Percentiles rank a stretch among this genome's conserved stretches.
Evolutionary conservation across 345 rosid genomes (phyloP).

Genomic region (Camelina sativa): DNA sequence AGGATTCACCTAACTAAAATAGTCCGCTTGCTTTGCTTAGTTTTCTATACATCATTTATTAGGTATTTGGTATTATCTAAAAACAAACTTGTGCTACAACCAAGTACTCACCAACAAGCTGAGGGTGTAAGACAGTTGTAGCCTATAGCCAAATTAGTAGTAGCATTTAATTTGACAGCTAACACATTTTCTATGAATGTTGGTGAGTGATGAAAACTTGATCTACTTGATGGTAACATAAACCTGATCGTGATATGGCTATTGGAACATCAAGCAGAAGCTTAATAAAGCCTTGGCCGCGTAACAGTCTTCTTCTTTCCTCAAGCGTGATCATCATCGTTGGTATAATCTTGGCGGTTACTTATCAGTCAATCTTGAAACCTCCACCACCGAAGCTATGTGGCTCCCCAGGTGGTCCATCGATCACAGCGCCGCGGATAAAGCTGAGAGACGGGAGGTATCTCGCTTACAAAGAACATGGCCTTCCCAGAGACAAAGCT

Average conservation of each 20-base stretch:
- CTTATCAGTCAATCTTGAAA: slow-evolving; percentile 47
- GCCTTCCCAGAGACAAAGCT: slow-evolving; percentile 55
- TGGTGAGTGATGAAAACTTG: neutral
- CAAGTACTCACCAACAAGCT: neutral
- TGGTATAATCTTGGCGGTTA: slow-evolving; percentile 42
- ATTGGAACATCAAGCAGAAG: neutral
- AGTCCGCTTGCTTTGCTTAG: neutral
- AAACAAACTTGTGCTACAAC: neutral
- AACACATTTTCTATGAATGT: neutral
- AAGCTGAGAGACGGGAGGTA: slow-evolving; percentile 64
- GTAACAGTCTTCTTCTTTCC: neutral
- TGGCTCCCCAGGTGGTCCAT: slow-evolving; percentile 53
- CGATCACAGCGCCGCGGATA: slow-evolving; percentile 54
- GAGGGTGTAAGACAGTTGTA: neutral
- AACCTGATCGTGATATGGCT: neutral
- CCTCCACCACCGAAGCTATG: slow-evolving; percentile 51
- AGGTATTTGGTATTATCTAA: neutral
- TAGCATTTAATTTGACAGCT: neutral
- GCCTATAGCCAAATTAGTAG: neutral
- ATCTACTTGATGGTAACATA: neutral
- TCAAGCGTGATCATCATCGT: slow-evolving; percentile 34
- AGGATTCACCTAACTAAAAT: neutral
- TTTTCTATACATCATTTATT: neutral
- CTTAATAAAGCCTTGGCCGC: neutral
- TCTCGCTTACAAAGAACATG: slow-evolving; percentile 61